Base-by-base conservation (phyloP, 2,329 filamentous ascomycete species). In the Talaromyces sp. region DNA sequence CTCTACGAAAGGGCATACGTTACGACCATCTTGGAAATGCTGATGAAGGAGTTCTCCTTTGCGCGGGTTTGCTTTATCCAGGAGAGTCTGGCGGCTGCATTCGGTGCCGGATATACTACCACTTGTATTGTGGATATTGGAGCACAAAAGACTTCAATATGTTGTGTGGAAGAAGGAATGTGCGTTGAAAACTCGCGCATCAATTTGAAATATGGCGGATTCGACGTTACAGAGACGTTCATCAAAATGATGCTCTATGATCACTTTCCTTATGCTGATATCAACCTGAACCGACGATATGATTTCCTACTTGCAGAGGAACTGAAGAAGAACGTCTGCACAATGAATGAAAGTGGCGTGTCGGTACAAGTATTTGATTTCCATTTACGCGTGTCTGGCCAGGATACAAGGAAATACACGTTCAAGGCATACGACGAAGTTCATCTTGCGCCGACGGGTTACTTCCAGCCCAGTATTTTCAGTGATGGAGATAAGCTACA, bases 351-450 rank as follows among this genome's bases (percentile, higher is more conserved):
- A 76, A 89, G 89, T 8, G 91, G 94, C 68, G 91, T 99, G 63
- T 93, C 90, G 13, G 93, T 97, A 4, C 92, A 96, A 78, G 84
- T 92, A 3, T 92, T 88, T 79, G 90, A 96, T 72, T 98, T 98
- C 75, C 92, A 98, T 76, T 86, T 99, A 17, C 90, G 95, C 31
- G 91, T 91, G 10, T 90, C 91, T 1, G 93, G 92, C 62, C 89
- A 97, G 75, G 90, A 95, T 61, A 99, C 95, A 1, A 86, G 89
- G 68, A 97, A 97, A 78, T 98, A 96, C 78, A 87, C 89, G 47
- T 98, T 97, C 84, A 98, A 98, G 82, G 93, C 91, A 0, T 99
- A 98, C 73, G 95, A 99, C 71, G 95, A 98, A 77, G 91, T 96
- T 25, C 91, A 96, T 71, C 84, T 99, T n/a, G 91, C 95, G 0